Evolutionary conservation across 768 basidiomycete species (phyloP).

Genomic region (Lanmaoa pseudosensibilis): DNA sequence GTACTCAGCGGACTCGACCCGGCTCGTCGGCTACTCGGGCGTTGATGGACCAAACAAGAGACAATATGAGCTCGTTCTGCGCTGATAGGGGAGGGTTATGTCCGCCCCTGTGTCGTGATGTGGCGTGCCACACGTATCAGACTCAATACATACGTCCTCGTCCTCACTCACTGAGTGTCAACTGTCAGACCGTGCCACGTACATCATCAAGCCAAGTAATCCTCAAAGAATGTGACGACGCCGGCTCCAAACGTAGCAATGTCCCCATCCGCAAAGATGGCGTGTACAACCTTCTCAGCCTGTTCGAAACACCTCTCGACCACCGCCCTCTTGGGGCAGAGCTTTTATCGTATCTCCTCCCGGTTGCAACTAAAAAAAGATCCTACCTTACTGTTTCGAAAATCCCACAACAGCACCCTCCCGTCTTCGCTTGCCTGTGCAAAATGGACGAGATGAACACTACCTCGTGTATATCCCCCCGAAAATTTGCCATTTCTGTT

Average conservation of each 20-base stretch:
- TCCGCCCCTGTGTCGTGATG: background rate
- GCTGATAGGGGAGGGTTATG: background rate
- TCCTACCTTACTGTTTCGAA: conserved; percentile 46
- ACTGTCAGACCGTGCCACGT: background rate
- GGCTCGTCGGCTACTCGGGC: background rate
- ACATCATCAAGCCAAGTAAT: conserved; percentile 27
- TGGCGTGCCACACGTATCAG: conserved; percentile 17
- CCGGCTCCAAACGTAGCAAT: conserved; percentile 43
- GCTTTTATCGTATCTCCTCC: conserved; percentile 21
- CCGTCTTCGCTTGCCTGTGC: conserved; percentile 48
- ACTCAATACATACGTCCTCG: background rate
- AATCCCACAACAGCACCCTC: conserved; percentile 48
- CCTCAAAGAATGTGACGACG: conserved; percentile 40
- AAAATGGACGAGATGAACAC: conserved; percentile 41
- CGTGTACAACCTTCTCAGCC: conserved; percentile 40
- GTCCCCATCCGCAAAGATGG: conserved; percentile 39
- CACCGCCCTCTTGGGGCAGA: conserved; percentile 36
- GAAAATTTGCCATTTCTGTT: conserved; percentile 24
- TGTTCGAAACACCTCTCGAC: conserved; percentile 34
- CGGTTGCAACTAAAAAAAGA: conserved; percentile 9
- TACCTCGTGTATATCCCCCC: conserved; percentile 39
- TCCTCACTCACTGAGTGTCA: conserved; percentile 7
- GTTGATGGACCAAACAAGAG: conserved; percentile 22
- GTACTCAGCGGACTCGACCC: conserved; percentile 1
- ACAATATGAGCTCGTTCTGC: conserved; percentile 7